Base-by-base conservation (phyloP, 345 rosid species). In the Conringia planisiliqua region DNA sequence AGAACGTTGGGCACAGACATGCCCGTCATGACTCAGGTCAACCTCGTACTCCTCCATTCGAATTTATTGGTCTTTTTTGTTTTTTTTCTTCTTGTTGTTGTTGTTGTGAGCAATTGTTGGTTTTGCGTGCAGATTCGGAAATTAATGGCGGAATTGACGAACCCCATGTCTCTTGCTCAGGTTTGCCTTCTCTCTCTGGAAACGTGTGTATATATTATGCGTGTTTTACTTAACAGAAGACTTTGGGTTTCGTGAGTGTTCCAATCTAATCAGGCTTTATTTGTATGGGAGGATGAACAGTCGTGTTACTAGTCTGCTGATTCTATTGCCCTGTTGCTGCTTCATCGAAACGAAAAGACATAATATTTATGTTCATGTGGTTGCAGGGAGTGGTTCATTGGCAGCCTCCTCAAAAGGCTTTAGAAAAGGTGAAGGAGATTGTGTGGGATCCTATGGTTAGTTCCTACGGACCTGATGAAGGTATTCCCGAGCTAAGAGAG, bases 391-490 rank as follows among this genome's bases (percentile, higher is more conserved):
- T 95, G 3, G 98, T 92, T 63, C 84, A 90, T 77, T 89, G 98
- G 98, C 94, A 87, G 71, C 99, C 99, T 47, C 99, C 98, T 52
- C 70, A 85, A 81, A 59, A 78, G 32, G 99, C 97, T 3, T 62
- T 95, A 76, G 85, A 88, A 10, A 90, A 82, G 84, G 94, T 95
- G 24, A 89, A 89, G 78, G 92, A 90, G 46, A 84, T 89, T 48
- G 86, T 95, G 0, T 83, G 85, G 90, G 97, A 90, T 29, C 96
- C 99, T 70, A 18, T 70, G 0, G 9, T 90, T 62, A 90, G 98
- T 78, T 83, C 88, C 40, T 92, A 95, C 77, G 98, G 99, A 42
- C 85, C 94, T 43, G 96, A 92, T 79, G 99, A 95, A 78, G 99
- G 99, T 60, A 73, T 92, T 63, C 88, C 91, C n/a, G 89, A 84